Evolutionary conservation across 345 rosid species (phyloP).

Genomic region (Aquilaria yunnanensis): DNA sequence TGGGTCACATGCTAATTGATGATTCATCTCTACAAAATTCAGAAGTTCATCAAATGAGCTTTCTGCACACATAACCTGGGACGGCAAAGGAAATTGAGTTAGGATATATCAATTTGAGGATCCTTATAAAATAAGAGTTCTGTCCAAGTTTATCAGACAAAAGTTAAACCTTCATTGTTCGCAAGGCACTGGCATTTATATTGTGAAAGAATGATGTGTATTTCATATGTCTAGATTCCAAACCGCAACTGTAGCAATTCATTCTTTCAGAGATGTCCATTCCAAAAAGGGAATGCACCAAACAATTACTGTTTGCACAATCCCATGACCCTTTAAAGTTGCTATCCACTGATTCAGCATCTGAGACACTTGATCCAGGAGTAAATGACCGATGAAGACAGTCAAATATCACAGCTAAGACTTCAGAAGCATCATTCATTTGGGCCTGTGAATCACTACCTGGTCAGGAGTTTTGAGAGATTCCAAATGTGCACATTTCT

Average conservation of each 20-base stretch:
- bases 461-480: slow-evolving; percentile 6
- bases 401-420: slow-evolving; percentile 73
- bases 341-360: slow-evolving; percentile 57
- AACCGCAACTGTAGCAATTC: slow-evolving; percentile 73
- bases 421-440: slow-evolving; percentile 99
- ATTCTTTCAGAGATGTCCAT: slow-evolving; percentile 77
- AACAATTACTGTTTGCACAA: slow-evolving; percentile 58
- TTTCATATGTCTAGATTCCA: slow-evolving; percentile 84
- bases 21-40: slow-evolving; percentile 81
- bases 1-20: slow-evolving; percentile 86
- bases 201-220: slow-evolving; percentile 92
- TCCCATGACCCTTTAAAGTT: slow-evolving; percentile 69
- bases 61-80: slow-evolving; percentile 61
- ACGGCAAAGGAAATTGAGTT: slow-evolving; percentile 12
- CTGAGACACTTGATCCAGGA: slow-evolving; percentile 44
- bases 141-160: not conserved
- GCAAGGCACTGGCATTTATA: slow-evolving; percentile 87
- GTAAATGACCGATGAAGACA: slow-evolving; percentile 91
- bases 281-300: slow-evolving; percentile 89
- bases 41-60: slow-evolving; percentile 74
- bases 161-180: slow-evolving; percentile 67
- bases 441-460: slow-evolving; percentile 59
- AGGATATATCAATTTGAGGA: slow-evolving; percentile 10
- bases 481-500: not conserved
- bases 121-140: slow-evolving; percentile 5